Evolutionary conservation across 805 yeast species (phyloP).

Genomic region (Nakazawaea ishiwadae): DNA sequence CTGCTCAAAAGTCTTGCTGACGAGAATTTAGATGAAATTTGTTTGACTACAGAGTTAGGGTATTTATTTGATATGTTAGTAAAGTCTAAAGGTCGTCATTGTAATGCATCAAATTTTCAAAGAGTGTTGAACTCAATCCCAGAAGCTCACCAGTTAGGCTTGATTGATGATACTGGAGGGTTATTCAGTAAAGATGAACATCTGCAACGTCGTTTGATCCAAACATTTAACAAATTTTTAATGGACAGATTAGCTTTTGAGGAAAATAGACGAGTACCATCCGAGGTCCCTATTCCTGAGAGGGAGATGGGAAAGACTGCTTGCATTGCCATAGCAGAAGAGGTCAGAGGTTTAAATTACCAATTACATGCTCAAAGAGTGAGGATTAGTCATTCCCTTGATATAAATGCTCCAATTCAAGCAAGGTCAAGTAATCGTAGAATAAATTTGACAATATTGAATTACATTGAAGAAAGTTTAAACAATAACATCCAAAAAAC

Average conservation of each 20-base stretch:
- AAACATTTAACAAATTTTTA: slow-evolving; percentile 55
- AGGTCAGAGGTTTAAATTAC: slow-evolving; percentile 35
- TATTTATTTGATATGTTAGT: slow-evolving; percentile 88
- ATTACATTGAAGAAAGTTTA: slow-evolving; percentile 60
- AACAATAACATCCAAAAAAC: slow-evolving; percentile 45
- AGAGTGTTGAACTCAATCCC: slow-evolving; percentile 40
- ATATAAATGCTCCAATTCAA: slow-evolving; percentile 34
- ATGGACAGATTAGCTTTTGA: slow-evolving; percentile 48
- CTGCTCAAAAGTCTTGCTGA: slow-evolving; percentile 51
- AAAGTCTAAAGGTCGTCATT: slow-evolving; percentile 73
- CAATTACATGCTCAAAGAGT: slow-evolving; percentile 29
- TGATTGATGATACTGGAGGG: slow-evolving; percentile 47
- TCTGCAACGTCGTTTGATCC: slow-evolving; percentile 40
- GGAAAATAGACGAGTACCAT: slow-evolving; percentile 30
- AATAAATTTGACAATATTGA: slow-evolving; percentile 36
- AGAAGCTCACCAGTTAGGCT: slow-evolving; percentile 47
- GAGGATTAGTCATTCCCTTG: slow-evolving; percentile 35
- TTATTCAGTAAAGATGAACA: slow-evolving; percentile 30
- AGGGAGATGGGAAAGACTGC: slow-evolving; percentile 26
- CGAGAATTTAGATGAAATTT: slow-evolving; percentile 41
- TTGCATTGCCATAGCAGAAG: slow-evolving; percentile 40
- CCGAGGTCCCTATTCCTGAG: slow-evolving; percentile 1
- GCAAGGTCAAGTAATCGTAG: slow-evolving; percentile 20
- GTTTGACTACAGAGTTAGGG: slow-evolving; percentile 77
- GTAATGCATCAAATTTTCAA: slow-evolving; percentile 79